Base-by-base conservation (phyloP, 1,139 yeast species). In the Candida sanyaensis region DNA sequence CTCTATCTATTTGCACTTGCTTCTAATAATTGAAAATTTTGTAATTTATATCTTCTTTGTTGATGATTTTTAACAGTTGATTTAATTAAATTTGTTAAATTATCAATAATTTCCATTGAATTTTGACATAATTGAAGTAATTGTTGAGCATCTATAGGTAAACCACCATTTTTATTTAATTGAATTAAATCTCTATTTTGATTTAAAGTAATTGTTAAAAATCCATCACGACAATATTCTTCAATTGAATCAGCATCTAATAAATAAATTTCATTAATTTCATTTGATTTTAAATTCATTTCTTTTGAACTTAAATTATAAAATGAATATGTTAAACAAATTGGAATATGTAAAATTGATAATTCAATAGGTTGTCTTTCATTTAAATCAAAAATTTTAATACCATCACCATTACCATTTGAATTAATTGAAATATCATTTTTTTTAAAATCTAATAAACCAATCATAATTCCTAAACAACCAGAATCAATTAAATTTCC, bases 401-500 rank as follows among this genome's bases (percentile, higher is more conserved):
- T 61, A 13, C 67, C 78, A 2, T 17, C 3, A 2, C 3, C 3
- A 17, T 17, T 17, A 47, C 78, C 81, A 48, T 84, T 91, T 33
- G 24, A 88, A 89, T 28, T 78, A 78, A 27, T 55, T 51, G 12
- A 92, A 29, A 90, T 80, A 63, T 91, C 97, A 4, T 96, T 96
- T 57, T 88, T 84, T 48, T 80, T 80, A 68, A 84, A 93, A 65
- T 91, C 97, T 56, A 86, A 76, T 46, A 93, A 73, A 0, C 89
- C 96, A 10, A 93, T 81, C 78, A 91, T 86, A 17, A 91, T 97
- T 0, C 93, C 98, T 49, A 91, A 78, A 66, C 97, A 89, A 37
- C 95, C 87, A 17, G 91, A 88, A 65, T 93, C 99, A 40, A 92
- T 84, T 38, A 93, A 78, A 33, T 95, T 96, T 36, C 99, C 99